Conservation (phyloP, 805 yeast species). For the Dipodascus geniculatus region DNA sequence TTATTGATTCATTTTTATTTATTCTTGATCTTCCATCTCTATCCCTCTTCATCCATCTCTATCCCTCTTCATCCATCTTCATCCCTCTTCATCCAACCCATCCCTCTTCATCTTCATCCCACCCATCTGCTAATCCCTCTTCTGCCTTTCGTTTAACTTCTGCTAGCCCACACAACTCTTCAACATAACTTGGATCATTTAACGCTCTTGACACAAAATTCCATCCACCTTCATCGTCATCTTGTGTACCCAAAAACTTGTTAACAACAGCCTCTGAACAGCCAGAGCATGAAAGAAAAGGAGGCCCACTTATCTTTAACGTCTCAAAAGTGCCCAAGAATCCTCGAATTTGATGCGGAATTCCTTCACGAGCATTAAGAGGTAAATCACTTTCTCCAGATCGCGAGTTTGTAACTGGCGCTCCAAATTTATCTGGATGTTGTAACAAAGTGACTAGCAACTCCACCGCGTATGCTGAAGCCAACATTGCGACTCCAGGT, state of each 20-base stretch:
- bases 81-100: constrained; percentile 12
- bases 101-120: constrained; percentile 24
- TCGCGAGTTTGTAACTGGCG: constrained; percentile 25
- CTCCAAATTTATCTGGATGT: constrained; percentile 40
- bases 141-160: constrained; percentile 66
- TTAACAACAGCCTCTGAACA: constrained; percentile 56
- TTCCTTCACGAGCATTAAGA: constrained; percentile 14
- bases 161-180: constrained; percentile 67
- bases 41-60: not conserved
- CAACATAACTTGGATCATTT: constrained; percentile 53
- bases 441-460: constrained; percentile 64
- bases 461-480: constrained; percentile 81
- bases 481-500: constrained; percentile 88
- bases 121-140: constrained; percentile 30
- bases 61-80: not conserved
- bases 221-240: constrained; percentile 55
- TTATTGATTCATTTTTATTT: too few relatives aligned
- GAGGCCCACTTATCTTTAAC: constrained; percentile 55
- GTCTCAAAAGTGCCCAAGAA: constrained; percentile 57
- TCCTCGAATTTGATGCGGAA: constrained; percentile 90
- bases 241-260: constrained; percentile 10
- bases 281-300: constrained; percentile 74
- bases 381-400: constrained; percentile 1
- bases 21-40: not conserved
- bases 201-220: constrained; percentile 65